Base-by-base conservation (phyloP, 1,284 basidiomycete species). In the Leccinum fuscescens region DNA sequence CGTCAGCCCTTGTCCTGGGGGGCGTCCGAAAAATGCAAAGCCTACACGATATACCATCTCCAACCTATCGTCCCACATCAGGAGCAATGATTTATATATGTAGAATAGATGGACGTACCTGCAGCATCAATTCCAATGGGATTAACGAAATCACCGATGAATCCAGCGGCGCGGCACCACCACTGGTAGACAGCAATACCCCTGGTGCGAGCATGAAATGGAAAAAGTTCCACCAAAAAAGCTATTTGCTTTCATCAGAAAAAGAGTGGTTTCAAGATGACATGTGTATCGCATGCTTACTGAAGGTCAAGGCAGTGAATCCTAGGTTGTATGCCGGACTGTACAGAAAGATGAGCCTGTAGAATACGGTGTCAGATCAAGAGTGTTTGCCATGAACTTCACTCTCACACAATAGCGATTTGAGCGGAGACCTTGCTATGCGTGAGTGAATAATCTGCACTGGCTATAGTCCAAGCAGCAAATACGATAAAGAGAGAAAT, bases 181-280 rank as follows among this genome's bases (percentile, higher is more conserved):
- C 52, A 54, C 33, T 54, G 33, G 48, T 44, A 71, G 24, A 69
- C 56, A 1, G 65, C 35, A 4, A 68, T 59, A 3, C 67, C 67
- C 5, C 29, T 58, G 3, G 69, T 56, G 29, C 67, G 65, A 14
- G 50, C 65, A 51, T 59, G 55, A 37, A 71, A 69, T 0, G 69
- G 69, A 24, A 72, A 69, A 15, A 69, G 67, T 50, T 72, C 70
- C 3, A 71, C 65, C 52, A 69, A 20, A 42, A 42, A 71, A 12
- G 63, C 68, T 69, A 11, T 54, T 59, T 7, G 27, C 48, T 6
- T 22, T 39, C 2, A 15, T 51, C 29, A 52, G 29, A 20, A 12
- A 6, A 27, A 29, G n/a, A 29, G 17, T 17, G 11, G 6, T 12
- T 22, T 14, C 9, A 14, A 31, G 5, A 4, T 31, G 50, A 12